phyloP scores from a whole-genome alignment of 2,329 filamentous ascomycete species.

The Hypomyces rosellus region DNA sequence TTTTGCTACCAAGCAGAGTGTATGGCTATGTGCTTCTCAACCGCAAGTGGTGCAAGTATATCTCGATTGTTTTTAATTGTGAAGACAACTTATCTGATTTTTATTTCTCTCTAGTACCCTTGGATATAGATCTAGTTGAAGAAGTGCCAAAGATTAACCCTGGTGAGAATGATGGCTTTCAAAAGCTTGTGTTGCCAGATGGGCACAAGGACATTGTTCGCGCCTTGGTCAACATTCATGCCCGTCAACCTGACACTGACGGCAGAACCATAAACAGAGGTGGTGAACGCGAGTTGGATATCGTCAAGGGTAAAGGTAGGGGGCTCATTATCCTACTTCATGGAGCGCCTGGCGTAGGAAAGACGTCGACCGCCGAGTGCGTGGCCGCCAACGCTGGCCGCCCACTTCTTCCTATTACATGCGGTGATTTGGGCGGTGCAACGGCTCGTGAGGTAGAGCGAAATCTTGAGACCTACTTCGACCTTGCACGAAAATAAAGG shows the following conservation, averaged over 20 bases:
- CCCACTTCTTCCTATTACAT: background rate
- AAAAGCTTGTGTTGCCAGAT: background rate
- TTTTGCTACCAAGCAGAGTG: background rate
- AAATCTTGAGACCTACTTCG: background rate
- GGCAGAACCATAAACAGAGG: no score
- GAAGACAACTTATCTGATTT: no score
- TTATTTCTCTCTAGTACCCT: background rate
- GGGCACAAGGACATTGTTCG: background rate
- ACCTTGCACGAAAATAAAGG: background rate
- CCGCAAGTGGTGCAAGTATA: background rate
- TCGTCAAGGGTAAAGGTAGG: constrained; percentile 2
- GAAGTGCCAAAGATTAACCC: background rate
- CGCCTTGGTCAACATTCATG: background rate
- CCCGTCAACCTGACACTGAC: background rate
- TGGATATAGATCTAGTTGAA: background rate
- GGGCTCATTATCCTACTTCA: constrained; percentile 1
- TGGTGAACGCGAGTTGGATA: background rate
- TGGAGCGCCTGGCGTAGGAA: background rate
- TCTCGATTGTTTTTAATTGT: no score
- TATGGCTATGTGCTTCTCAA: background rate
- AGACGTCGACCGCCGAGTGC: background rate
- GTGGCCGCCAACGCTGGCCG: background rate
- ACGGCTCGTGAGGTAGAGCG: background rate
- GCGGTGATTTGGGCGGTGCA: background rate
- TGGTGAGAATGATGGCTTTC: background rate